A percentile compares a stretch with the other conserved stretches of the same genome.
Conservation (phyloP, 768 basidiomycete genomes). For the Steccherinum ochraceum region DNA sequence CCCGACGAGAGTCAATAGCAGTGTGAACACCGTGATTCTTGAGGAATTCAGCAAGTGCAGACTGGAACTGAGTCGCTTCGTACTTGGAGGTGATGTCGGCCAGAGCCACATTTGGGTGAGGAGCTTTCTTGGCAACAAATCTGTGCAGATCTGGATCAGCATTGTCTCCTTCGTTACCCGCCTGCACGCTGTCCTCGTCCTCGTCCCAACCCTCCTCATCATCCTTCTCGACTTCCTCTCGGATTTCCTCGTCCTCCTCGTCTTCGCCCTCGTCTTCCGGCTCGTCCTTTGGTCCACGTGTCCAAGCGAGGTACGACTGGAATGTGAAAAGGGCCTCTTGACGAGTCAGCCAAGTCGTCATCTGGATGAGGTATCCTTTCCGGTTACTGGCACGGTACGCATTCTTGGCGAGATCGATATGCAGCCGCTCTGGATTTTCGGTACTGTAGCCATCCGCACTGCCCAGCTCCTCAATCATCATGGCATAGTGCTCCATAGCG, state of each 20-base stretch:
- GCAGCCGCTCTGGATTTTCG: constrained; percentile 28
- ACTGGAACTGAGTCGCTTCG: no score
- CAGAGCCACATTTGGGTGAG: no score
- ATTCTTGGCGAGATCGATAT: constrained; percentile 36
- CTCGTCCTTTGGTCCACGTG: background rate
- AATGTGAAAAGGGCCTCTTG: constrained; percentile 26
- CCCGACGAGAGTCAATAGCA: background rate
- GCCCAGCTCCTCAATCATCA: constrained; percentile 11
- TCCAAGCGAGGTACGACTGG: background rate
- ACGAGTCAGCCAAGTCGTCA: constrained; percentile 31
- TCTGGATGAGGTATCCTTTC: constrained; percentile 25
- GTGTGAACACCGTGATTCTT: background rate
- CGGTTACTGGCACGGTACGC: constrained; percentile 22
- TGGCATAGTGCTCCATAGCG: constrained; percentile 13
- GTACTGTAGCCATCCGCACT: constrained; percentile 20
- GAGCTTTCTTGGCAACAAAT: background rate
- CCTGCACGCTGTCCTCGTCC: no score
- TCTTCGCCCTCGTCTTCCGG: background rate
- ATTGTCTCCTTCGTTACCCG: no score
- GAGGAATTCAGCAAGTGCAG: background rate
- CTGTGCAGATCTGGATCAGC: background rate
- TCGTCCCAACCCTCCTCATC: background rate
- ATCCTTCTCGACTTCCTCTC: background rate
- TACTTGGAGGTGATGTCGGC: no score
- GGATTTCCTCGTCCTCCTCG: background rate